Evolutionary conservation across 805 yeast genomes (phyloP), one percentile per base, ranked within the genome.

Genomic region (Debaryomyces hansenii): DNA sequence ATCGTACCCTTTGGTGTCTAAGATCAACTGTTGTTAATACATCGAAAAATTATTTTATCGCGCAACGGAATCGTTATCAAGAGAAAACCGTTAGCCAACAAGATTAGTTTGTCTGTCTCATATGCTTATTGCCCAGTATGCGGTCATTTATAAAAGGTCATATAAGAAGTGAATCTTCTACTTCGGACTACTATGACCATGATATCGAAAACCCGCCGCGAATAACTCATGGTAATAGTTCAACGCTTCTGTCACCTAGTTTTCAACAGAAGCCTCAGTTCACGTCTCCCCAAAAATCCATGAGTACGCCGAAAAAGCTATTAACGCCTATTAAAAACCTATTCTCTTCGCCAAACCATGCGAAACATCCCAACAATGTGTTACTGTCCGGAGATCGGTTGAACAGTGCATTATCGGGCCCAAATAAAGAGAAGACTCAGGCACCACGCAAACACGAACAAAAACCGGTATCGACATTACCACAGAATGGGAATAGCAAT

Each of bases 281-380:
- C 28, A 52, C 57, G 20, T 59, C 63, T 7, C 60, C 67, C 16
- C 51, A 46, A 33, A 41, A 46, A 11, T 21, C 55, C 12, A 12
- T 55, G 34, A 55, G 56, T 15, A 63, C 73, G 5, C 75, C 75
- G 21, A 69, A 69, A 50, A 69, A 69, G 51, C 54, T 69, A 28
- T 53, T 69, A 28, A 62, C 69, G 1, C 75, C 75, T 1, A 69
- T 69, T 14, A 63, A 60, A 49, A 66, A 67, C 47, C 40, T 65
- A 44, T 69, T 67, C 53, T 56, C 53, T 47, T 44, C 48, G 4
- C 56, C 37, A 52, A 54, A 42, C 45, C 58, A 55, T 40, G 24
- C 51, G 12, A 60, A 50, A 39, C 36, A 50, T 11, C 18, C 42
- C 11, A 34, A 20, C 24, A 18, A 20, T n/a, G 33, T 32, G 8